Evolutionary conservation across 108 stramenopile genomes (phyloP).

Genomic region (Cyclotella kingstonii): DNA sequence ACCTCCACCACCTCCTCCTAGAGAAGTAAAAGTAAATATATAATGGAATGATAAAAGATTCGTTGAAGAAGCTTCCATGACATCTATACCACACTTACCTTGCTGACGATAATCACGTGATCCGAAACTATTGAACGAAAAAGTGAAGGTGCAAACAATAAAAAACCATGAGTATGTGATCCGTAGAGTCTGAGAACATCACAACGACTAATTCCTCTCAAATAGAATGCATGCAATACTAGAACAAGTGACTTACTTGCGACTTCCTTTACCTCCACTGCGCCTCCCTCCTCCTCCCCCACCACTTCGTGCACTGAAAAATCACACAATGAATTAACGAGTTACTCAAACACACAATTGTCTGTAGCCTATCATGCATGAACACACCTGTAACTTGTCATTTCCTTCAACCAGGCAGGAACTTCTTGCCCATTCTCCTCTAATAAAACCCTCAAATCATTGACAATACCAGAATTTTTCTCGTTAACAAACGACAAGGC

Average conservation of each 20-base stretch:
- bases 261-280: constrained; percentile 35
- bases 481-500: constrained; percentile 94
- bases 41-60: not conserved
- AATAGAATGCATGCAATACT: not conserved
- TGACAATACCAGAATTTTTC: constrained; percentile 76
- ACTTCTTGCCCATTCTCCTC: constrained; percentile 88
- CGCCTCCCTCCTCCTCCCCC: constrained; percentile 55
- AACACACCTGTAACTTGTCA: constrained; percentile 52
- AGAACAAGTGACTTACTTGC: not conserved
- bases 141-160: not conserved
- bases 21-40: not conserved
- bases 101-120: constrained; percentile 51
- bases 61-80: not conserved
- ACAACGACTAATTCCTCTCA: too few species aligned
- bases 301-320: constrained; percentile 54
- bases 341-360: not conserved
- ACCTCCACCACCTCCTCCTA: constrained; percentile 34
- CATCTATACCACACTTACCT: constrained; percentile 35
- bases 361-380: too few species aligned
- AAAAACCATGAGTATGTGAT: not conserved
- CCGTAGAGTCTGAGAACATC: too few species aligned
- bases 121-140: constrained; percentile 9
- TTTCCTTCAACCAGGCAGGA: constrained; percentile 79
- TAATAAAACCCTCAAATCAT: constrained; percentile 77
- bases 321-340: too few species aligned